Evolutionary conservation across 768 basidiomycete genomes (phyloP).

Genomic region (Strobilomyces echinocephalus): DNA sequence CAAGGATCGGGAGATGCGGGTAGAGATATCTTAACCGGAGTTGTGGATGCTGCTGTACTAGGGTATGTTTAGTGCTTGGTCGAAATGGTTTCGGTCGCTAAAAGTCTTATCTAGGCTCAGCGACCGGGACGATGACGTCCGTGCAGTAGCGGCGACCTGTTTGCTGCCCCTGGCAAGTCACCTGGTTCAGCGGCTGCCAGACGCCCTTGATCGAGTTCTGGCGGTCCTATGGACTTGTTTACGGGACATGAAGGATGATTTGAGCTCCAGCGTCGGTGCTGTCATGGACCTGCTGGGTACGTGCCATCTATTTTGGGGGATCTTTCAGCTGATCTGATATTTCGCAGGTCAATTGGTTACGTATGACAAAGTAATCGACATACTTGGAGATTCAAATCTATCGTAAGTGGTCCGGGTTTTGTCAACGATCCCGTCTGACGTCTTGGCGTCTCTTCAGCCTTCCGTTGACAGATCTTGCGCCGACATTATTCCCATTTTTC

Average conservation of each 20-base stretch:
- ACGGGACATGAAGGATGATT: conserved; percentile 90
- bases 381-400: conserved; percentile 61
- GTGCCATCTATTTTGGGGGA: conserved; percentile 13
- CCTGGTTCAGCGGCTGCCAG: conserved; percentile 70
- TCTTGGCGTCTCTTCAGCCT: conserved; percentile 40
- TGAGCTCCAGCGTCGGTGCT: conserved; percentile 92
- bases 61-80: conserved; percentile 49
- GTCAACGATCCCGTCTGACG: conserved; percentile 4
- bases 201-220: conserved; percentile 68
- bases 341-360: conserved; percentile 73
- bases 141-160: conserved; percentile 90
- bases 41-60: conserved; percentile 86
- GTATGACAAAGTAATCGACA: conserved; percentile 70
- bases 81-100: neutral
- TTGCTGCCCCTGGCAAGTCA: conserved; percentile 81
- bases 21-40: conserved; percentile 61
- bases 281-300: conserved; percentile 96
- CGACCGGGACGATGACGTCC: conserved; percentile 93
- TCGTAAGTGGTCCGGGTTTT: conserved; percentile 51
- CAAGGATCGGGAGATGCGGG: conserved; percentile 39
- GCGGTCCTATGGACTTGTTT: conserved; percentile 88
- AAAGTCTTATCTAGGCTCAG: conserved; percentile 54
- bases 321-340: conserved; percentile 4
- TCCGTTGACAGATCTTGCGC: conserved; percentile 76
- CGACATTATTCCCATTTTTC: conserved; percentile 91